Conservation (phyloP, 192 early-diverging fungal genomes). For the Coemansia interrupta region DNA sequence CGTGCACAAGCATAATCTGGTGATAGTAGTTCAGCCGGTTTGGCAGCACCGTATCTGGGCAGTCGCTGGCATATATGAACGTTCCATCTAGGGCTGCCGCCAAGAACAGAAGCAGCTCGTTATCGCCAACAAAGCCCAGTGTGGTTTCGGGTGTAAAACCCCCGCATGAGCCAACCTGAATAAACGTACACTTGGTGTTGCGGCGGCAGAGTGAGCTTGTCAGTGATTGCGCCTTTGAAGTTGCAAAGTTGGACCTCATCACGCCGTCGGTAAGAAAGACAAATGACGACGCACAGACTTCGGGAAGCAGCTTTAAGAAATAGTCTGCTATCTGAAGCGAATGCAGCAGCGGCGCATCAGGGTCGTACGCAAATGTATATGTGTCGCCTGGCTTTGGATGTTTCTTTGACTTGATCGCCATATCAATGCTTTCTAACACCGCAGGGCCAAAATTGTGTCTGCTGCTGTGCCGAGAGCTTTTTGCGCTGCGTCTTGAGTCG, state of each 20-base stretch:
- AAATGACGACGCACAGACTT: slow-evolving; percentile 52
- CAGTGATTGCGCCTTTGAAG: slow-evolving; percentile 55
- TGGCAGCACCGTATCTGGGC: slow-evolving; percentile 43
- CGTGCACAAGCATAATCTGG: slow-evolving; percentile 45
- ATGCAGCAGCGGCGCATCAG: slow-evolving; percentile 47
- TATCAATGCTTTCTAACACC: slow-evolving; percentile 9
- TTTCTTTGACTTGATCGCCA: slow-evolving; percentile 15
- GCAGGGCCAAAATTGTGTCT: not conserved
- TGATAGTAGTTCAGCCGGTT: slow-evolving; percentile 48
- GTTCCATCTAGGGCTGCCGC: slow-evolving; percentile 64
- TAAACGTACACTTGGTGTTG: slow-evolving; percentile 62
- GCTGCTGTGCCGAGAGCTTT: not conserved
- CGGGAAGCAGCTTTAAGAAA: slow-evolving; percentile 49
- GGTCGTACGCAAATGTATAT: slow-evolving; percentile 38
- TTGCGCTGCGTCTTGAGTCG: slow-evolving; percentile 3
- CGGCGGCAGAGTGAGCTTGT: slow-evolving; percentile 53
- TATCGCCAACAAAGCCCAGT: slow-evolving; percentile 75
- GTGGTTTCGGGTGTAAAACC: slow-evolving; percentile 66
- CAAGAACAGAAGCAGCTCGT: slow-evolving; percentile 67
- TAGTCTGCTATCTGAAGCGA: slow-evolving; percentile 53
- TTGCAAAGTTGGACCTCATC: slow-evolving; percentile 65
- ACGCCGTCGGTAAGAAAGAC: slow-evolving; percentile 72
- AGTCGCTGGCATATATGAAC: slow-evolving; percentile 69
- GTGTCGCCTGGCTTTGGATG: slow-evolving; percentile 32
- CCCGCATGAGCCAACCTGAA: slow-evolving; percentile 67